Evolutionary conservation across 2,329 filamentous ascomycete genomes (phyloP).

Genomic region (Aurifilum marmelostoma): DNA sequence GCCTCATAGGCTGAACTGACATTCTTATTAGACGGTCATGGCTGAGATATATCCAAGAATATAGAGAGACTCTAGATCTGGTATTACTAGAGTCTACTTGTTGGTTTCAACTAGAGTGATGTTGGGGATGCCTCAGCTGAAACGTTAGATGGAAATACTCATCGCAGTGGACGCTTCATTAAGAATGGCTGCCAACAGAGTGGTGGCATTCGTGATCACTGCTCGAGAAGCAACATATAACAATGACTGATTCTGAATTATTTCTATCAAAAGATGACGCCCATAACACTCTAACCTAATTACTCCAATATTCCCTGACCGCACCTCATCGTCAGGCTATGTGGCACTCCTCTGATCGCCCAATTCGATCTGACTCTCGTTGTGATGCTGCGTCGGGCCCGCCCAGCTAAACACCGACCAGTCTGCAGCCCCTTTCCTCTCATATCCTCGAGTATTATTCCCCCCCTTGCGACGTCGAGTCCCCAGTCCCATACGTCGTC

Average conservation of each 20-base stretch:
- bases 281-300: neutral
- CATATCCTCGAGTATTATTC: neutral
- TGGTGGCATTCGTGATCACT: neutral
- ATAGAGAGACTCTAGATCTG: neutral
- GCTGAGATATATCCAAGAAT: neutral
- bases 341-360: slow-evolving; percentile 33
- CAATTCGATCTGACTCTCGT: slow-evolving; percentile 37
- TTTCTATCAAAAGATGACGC: neutral
- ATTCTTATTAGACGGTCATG: neutral
- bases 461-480: neutral
- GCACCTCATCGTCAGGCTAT: neutral
- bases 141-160: neutral
- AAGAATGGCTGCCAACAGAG: too few species aligned
- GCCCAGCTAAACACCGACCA: slow-evolving; percentile 11
- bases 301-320: neutral
- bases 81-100: neutral
- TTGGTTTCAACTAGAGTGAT: neutral
- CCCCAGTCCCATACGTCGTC: slow-evolving; percentile 7
- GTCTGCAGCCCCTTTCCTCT: neutral
- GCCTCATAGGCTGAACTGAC: neutral
- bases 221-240: neutral
- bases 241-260: neutral
- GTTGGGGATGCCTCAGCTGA: neutral
- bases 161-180: too few species aligned
- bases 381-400: slow-evolving; percentile 19